Conservation (phyloP, 2,329 filamentous ascomycete species). For the Rhynchosporium secalis region DNA sequence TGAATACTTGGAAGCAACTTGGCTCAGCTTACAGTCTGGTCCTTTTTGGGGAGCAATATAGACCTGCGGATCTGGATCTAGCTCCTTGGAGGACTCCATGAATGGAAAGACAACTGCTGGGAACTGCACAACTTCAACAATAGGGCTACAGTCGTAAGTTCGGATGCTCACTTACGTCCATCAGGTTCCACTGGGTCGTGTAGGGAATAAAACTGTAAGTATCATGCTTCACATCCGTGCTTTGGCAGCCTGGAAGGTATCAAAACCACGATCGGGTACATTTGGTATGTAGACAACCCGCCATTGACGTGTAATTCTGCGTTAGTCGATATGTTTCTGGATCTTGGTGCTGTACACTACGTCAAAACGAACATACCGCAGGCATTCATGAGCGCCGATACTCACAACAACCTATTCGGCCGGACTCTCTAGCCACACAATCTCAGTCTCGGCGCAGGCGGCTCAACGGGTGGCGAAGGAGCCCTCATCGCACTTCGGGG, state of each 20-base stretch:
- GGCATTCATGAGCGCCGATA: constrained; percentile 48
- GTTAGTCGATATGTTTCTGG: constrained; percentile 74
- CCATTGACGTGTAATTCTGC: constrained; percentile 61
- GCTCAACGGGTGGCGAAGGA: constrained; percentile 59
- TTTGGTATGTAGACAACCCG: too few species aligned
- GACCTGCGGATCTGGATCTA: background rate
- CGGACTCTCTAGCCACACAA: constrained; percentile 78
- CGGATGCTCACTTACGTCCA: background rate
- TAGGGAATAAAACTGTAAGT: background rate
- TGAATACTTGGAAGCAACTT: too few species aligned
- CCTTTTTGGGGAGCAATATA: constrained; percentile 3
- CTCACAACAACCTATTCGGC: constrained; percentile 68
- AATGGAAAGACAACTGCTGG: constrained; percentile 1
- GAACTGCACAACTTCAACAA: background rate
- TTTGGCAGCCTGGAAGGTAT: background rate
- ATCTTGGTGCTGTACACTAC: constrained; percentile 82
- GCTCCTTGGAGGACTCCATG: constrained; percentile 1
- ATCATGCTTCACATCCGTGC: constrained; percentile 6
- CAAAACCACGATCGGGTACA: too few species aligned
- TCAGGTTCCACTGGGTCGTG: constrained; percentile 9
- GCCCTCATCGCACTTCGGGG: constrained; percentile 26
- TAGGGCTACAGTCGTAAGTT: background rate
- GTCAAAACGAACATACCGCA: constrained; percentile 88
- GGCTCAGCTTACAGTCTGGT: background rate
- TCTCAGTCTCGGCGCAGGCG: constrained; percentile 74